Evolutionary conservation across 2,329 filamentous ascomycete species (phyloP), one percentile per base, ranked within the genome.

Genomic region (Thielaviopsis populi): DNA sequence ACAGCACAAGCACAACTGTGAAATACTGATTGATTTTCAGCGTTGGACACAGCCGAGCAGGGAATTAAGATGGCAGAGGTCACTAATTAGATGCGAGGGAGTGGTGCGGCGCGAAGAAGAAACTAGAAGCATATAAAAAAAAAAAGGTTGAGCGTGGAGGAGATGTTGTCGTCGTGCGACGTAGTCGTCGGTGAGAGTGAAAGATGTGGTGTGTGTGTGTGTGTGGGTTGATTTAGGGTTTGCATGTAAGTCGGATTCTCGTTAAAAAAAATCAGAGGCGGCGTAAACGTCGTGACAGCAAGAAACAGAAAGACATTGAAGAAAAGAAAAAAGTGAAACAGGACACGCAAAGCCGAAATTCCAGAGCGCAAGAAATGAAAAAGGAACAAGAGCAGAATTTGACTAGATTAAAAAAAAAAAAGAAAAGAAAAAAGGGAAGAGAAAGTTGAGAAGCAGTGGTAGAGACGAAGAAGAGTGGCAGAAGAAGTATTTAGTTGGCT

Each of bases 221-320:
- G 19, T 10, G 6, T 22, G 46, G 24, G 46, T 27, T 37, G n/a
- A 17, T 11, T 50, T 50, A 50, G 46, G 46, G 46, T 50, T 46
- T 27, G 46, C 1, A 11, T 50, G 46, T 50, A 50, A 50, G 46
- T 50, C 46, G 15, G 46, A 50, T 50, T 50, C 46, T 50, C 46
- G 22, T 50, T 50, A 50, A 15, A 19, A 46, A 46, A 24, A 27
- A 50, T 50, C 46, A 27, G 22, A 50, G 46, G 46, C 46, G 27
- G 24, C 33, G 54, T 40, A 58, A 22, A 46, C 27, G 40, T 22
- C 58, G 13, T 42, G 40, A 42, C 40, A 27, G 17, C 10, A 60
- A 13, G 6, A 43, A 50, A 66, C 48, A 69, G 67, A 50, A 63
- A 37, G 7, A 7, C n/a, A 7, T 3, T 33, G 60, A 53, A 59